phyloP scores from a whole-genome alignment of 371 early-diverging fungal genomes.

The Enterocytospora artemiae region DNA sequence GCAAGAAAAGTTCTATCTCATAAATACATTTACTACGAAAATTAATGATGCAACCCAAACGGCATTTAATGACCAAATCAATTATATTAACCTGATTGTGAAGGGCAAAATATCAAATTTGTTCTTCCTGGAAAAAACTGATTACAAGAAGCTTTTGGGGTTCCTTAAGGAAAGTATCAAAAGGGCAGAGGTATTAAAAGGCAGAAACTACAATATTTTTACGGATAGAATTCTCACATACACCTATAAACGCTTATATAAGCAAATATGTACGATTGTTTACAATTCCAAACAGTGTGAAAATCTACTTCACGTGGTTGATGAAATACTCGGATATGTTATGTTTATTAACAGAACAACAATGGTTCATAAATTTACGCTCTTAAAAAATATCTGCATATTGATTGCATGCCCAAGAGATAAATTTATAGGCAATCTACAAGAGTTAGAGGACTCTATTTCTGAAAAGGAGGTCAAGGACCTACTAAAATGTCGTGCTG shows the following conservation, averaged over 20 bases:
- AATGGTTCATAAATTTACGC: not conserved
- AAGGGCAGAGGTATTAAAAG: slow-evolving; percentile 21
- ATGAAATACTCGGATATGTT: slow-evolving; percentile 23
- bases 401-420: slow-evolving; percentile 20
- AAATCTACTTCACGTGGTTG: slow-evolving; percentile 21
- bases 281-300: slow-evolving; percentile 3
- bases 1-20: slow-evolving; percentile 10
- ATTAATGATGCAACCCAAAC: slow-evolving; percentile 6
- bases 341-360: slow-evolving; percentile 2
- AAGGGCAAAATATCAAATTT: slow-evolving; percentile 17
- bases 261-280: slow-evolving; percentile 15
- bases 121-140: slow-evolving; percentile 5
- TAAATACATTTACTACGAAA: slow-evolving; percentile 14
- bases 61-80: slow-evolving; percentile 25
- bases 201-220: slow-evolving; percentile 15
- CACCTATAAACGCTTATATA: slow-evolving; percentile 3
- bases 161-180: slow-evolving; percentile 14
- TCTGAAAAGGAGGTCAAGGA: slow-evolving; percentile 29
- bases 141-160: slow-evolving; percentile 8
- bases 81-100: slow-evolving; percentile 13
- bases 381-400: slow-evolving; percentile 21
- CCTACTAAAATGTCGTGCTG: slow-evolving; percentile 35
- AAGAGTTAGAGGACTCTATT: slow-evolving; percentile 1
- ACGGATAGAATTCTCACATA: slow-evolving; percentile 10
- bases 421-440: slow-evolving; percentile 13